These are phyloP conservation scores for Cenchrus purpureus DNA, from an alignment of 176 grass and related monocot genomes.

Conservation along the genomic window DNA sequence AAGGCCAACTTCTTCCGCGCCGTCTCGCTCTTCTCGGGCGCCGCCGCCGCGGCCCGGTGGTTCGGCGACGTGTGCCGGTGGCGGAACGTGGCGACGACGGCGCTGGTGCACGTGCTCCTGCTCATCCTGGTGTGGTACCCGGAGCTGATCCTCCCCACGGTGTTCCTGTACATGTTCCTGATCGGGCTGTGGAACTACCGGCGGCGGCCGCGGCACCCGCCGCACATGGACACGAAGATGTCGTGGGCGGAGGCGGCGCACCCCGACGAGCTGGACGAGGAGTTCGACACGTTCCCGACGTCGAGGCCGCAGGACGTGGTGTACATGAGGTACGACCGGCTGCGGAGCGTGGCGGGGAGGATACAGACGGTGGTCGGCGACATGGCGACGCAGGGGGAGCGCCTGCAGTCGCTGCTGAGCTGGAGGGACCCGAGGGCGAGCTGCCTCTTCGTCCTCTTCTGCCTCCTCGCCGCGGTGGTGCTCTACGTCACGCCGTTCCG, in stretches of 20 bases:
- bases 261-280: conserved; percentile 89
- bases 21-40: conserved; percentile 59
- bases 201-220: conserved; percentile 62
- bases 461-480: conserved; percentile 66
- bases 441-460: conserved; percentile 70
- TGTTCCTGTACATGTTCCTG: conserved; percentile 97
- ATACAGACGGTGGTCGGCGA: conserved; percentile 90
- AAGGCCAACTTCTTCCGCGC: conserved; percentile 98
- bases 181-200: conserved; percentile 86
- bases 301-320: conserved; percentile 65
- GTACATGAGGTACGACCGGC: conserved; percentile 80
- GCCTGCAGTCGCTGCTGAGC: conserved; percentile 70
- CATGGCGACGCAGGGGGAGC: conserved; percentile 93
- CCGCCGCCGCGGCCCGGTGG: conserved; percentile 57
- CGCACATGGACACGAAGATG: conserved; percentile 88
- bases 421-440: conserved; percentile 88
- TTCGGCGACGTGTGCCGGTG: conserved; percentile 73
- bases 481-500: conserved; percentile 87
- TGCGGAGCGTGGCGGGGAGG: conserved; percentile 79
- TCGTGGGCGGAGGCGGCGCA: conserved; percentile 77
- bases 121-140: conserved; percentile 92
- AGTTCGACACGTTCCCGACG: conserved; percentile 96
- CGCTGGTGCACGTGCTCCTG: conserved; percentile 77
- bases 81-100: conserved; percentile 81
- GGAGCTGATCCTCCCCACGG: conserved; percentile 86